Percentiles rank a stretch among this genome's conserved stretches.
These are phyloP conservation scores for Akanthomyces uredinophilus DNA, from an alignment of 2,329 filamentous ascomycete species.

Conservation along the genomic window DNA sequence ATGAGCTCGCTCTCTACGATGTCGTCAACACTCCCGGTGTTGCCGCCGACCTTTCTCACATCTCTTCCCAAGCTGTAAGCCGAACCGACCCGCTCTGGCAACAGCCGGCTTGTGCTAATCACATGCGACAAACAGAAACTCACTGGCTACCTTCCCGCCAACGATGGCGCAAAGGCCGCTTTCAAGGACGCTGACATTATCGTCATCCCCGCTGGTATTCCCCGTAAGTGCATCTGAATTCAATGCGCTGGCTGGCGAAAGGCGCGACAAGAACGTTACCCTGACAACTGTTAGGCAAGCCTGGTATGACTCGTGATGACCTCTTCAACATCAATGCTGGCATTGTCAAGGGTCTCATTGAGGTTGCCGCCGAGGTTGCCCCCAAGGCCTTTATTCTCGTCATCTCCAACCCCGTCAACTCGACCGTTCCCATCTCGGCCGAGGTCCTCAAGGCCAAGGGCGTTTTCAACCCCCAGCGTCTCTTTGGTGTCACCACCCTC, in stretches of 20 bases:
- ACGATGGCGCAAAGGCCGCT: constrained; percentile 79
- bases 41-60: constrained; percentile 93
- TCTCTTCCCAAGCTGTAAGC: constrained; percentile 76
- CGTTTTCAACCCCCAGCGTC: constrained; percentile 90
- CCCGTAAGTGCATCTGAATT: constrained; percentile 58
- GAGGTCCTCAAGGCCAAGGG: constrained; percentile 92
- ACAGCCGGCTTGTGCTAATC: neutral
- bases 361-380: constrained; percentile 78
- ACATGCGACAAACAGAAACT: constrained; percentile 56
- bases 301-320: constrained; percentile 98
- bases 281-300: constrained; percentile 65
- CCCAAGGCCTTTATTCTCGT: constrained; percentile 94
- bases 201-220: constrained; percentile 96
- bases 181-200: constrained; percentile 93
- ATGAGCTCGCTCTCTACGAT: constrained; percentile 97
- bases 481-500: constrained; percentile 97
- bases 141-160: constrained; percentile 79
- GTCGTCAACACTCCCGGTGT: constrained; percentile 98
- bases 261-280: neutral
- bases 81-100: constrained; percentile 18
- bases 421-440: constrained; percentile 93
- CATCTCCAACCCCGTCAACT: constrained; percentile 99
- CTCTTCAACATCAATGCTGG: constrained; percentile 99
- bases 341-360: constrained; percentile 90
- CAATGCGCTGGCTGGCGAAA: neutral